Percentiles rank a stretch among this genome's conserved stretches.
These are phyloP conservation scores for Yamadazyma paraphyllophila DNA, from an alignment of 805 yeast genomes.

Conservation along the genomic window DNA sequence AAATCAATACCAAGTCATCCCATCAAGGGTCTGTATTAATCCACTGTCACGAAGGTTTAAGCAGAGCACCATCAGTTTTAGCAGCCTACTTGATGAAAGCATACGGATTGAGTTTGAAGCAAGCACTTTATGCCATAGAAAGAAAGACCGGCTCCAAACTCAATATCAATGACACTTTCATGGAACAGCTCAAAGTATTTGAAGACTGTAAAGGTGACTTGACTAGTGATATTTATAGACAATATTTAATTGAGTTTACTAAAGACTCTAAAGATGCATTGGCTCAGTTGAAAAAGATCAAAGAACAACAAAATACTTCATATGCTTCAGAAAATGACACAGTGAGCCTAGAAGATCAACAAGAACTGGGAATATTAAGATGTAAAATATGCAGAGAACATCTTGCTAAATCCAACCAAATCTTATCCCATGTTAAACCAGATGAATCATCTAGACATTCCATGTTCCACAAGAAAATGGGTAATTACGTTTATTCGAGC, in stretches of 20 bases:
- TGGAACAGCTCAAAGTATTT: slow-evolving; percentile 67
- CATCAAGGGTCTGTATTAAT: slow-evolving; percentile 46
- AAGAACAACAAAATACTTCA: slow-evolving; percentile 4
- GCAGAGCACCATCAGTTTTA: slow-evolving; percentile 47
- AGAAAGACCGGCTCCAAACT: slow-evolving; percentile 48
- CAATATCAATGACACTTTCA: slow-evolving; percentile 66
- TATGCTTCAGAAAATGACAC: slow-evolving; percentile 11
- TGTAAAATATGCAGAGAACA: slow-evolving; percentile 81
- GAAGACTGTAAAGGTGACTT: slow-evolving; percentile 34
- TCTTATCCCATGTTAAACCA: slow-evolving; percentile 68
- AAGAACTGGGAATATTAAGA: slow-evolving; percentile 36
- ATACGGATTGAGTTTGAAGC: slow-evolving; percentile 53
- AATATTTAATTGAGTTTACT: slow-evolving; percentile 24
- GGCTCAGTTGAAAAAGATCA: slow-evolving; percentile 17
- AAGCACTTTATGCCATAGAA: slow-evolving; percentile 74
- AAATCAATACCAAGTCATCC: slow-evolving; percentile 39
- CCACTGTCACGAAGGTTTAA: slow-evolving; percentile 54
- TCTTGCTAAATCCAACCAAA: slow-evolving; percentile 61
- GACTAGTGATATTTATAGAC: slow-evolving; percentile 22
- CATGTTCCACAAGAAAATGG: slow-evolving; percentile 62
- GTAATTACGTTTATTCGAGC: slow-evolving; percentile 56
- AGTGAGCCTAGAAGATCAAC: slow-evolving; percentile 14
- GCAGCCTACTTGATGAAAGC: slow-evolving; percentile 50
- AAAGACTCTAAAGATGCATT: slow-evolving; percentile 44
- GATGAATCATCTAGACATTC: slow-evolving; percentile 62